Conservation (phyloP, 169 alveolate genomes). For the Eimeria praecox region DNA sequence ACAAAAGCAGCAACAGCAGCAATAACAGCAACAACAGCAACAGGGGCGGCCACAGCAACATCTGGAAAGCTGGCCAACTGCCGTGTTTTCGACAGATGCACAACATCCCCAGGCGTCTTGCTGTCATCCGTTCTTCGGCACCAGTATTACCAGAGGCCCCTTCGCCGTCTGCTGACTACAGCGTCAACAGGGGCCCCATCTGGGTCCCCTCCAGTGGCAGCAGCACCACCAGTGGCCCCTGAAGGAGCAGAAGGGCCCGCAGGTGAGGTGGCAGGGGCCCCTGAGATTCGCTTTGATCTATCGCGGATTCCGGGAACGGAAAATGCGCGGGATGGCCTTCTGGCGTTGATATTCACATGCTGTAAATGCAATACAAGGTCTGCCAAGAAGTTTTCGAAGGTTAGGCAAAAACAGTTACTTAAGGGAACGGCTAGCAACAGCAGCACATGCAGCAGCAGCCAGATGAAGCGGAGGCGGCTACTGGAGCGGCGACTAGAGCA, state of each 20-base stretch:
- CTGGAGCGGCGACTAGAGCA: not conserved
- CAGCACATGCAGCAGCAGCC: not conserved
- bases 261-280: slow-evolving; percentile 26
- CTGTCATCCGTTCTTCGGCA: not conserved
- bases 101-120: not conserved
- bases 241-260: not conserved
- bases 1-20: not conserved
- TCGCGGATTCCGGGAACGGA: slow-evolving; percentile 45
- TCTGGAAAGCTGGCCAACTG: not conserved
- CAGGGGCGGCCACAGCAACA: not conserved
- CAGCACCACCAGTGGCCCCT: not conserved
- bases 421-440: not conserved
- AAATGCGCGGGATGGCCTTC: slow-evolving; percentile 25
- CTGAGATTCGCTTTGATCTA: not conserved
- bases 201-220: not conserved
- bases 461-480: not conserved
- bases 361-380: slow-evolving; percentile 44
- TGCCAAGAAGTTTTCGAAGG: slow-evolving; percentile 47
- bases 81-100: not conserved
- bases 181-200: not conserved
- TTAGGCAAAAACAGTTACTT: not conserved
- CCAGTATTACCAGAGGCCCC: not conserved
- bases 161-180: not conserved
- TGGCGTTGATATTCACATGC: slow-evolving; percentile 33
- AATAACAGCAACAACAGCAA: not conserved